Evolutionary conservation across 2,329 filamentous ascomycete genomes (phyloP).

Genomic region (Aspergillus sp.): DNA sequence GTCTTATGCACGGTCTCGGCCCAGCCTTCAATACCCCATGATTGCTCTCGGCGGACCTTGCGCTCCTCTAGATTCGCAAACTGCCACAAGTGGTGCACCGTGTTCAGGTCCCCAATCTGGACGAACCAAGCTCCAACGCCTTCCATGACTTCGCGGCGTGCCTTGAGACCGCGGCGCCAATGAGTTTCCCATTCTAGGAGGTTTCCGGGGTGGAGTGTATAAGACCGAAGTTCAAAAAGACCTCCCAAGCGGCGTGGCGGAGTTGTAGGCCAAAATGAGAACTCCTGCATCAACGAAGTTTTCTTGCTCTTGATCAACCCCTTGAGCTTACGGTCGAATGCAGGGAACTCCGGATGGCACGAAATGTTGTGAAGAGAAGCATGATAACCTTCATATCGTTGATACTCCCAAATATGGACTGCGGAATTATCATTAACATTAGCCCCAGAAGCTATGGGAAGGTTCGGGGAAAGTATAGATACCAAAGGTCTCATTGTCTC

Average conservation of each 20-base stretch:
- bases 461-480: constrained; percentile 35
- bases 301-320: constrained; percentile 80
- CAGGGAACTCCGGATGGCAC: constrained; percentile 76
- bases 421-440: constrained; percentile 30
- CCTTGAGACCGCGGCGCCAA: constrained; percentile 89
- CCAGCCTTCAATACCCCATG: constrained; percentile 94
- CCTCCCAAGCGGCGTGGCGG: constrained; percentile 86
- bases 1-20: constrained; percentile 98
- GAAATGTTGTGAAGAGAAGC: constrained; percentile 83
- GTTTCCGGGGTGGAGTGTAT: constrained; percentile 93
- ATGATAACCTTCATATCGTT: constrained; percentile 95
- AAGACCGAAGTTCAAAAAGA: constrained; percentile 92
- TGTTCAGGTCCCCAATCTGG: constrained; percentile 96
- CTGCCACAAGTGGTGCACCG: constrained; percentile 97
- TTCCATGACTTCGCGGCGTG: constrained; percentile 95
- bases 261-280: constrained; percentile 98
- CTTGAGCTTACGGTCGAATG: constrained; percentile 82
- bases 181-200: constrained; percentile 98
- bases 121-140: constrained; percentile 98
- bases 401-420: constrained; percentile 99
- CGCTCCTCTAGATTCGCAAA: constrained; percentile 96
- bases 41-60: constrained; percentile 85
- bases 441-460: not conserved
- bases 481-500: constrained; percentile 96
- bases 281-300: constrained; percentile 96